Conservation (phyloP, 768 basidiomycete species). For the Leccinum barrowsii region DNA sequence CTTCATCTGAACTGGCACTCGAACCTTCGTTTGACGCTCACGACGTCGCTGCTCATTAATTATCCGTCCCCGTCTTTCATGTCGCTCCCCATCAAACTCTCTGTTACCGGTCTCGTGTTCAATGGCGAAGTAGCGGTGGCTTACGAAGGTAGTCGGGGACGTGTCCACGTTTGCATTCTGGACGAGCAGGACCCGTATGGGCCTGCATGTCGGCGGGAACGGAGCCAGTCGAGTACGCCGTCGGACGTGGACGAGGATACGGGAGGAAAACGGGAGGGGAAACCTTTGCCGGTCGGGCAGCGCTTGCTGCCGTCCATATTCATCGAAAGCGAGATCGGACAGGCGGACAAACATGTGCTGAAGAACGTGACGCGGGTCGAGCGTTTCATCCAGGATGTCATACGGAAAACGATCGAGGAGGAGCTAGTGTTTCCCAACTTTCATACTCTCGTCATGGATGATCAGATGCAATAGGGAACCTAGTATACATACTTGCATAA, state of each 20-base stretch:
- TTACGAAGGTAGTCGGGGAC: slow-evolving; percentile 77
- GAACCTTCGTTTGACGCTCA: slow-evolving; percentile 82
- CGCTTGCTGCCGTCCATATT: slow-evolving; percentile 81
- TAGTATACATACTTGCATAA: neutral
- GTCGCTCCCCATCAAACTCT: slow-evolving; percentile 92
- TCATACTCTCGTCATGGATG: slow-evolving; percentile 67
- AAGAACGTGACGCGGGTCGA: slow-evolving; percentile 96
- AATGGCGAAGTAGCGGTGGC: slow-evolving; percentile 86
- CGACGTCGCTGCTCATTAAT: slow-evolving; percentile 93
- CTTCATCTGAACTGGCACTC: slow-evolving; percentile 84
- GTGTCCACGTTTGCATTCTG: slow-evolving; percentile 85
- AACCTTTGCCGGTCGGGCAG: slow-evolving; percentile 76
- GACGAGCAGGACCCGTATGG: slow-evolving; percentile 87
- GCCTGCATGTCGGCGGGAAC: slow-evolving; percentile 58
- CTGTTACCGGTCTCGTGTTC: slow-evolving; percentile 86
- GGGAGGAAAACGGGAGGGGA: slow-evolving; percentile 44
- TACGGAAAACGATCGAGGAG: slow-evolving; percentile 92
- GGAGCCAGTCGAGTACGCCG: slow-evolving; percentile 46
- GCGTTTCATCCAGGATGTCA: slow-evolving; percentile 91
- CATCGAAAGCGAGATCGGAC: slow-evolving; percentile 96
- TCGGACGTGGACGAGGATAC: slow-evolving; percentile 63
- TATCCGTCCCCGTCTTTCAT: slow-evolving; percentile 97
- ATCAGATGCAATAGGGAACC: slow-evolving; percentile 21
- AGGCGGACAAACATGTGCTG: slow-evolving; percentile 91
- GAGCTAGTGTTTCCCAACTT: slow-evolving; percentile 97